phyloP scores from a whole-genome alignment of 768 basidiomycete species.

The Tremella fuciformis region DNA sequence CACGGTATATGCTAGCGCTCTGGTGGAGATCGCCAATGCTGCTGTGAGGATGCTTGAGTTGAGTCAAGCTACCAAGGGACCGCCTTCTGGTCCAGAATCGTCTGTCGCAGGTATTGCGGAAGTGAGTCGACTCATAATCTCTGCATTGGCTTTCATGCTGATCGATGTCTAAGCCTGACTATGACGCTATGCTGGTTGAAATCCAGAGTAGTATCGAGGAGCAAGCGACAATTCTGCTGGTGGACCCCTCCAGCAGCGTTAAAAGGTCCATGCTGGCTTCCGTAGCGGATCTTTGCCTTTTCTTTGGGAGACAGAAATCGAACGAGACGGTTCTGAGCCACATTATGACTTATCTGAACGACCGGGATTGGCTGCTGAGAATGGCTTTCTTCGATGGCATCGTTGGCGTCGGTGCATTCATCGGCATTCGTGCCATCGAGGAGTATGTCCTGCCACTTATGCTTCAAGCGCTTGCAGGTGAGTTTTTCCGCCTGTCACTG shows the following conservation, averaged over 20 bases:
- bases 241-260: conserved; percentile 83
- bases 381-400: conserved; percentile 93
- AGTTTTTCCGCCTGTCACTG: conserved; percentile 26
- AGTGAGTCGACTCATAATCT: conserved; percentile 54
- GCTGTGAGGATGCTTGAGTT: conserved; percentile 87
- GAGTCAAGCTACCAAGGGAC: conserved; percentile 66
- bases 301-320: conserved; percentile 86
- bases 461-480: conserved; percentile 91
- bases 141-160: neutral
- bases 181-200: conserved; percentile 81
- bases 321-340: conserved; percentile 91
- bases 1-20: conserved; percentile 74
- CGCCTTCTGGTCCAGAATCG: conserved; percentile 68
- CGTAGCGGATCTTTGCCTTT: conserved; percentile 84
- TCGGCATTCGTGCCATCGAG: conserved; percentile 84
- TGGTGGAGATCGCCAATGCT: conserved; percentile 79
- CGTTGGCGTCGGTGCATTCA: conserved; percentile 90
- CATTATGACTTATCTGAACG: conserved; percentile 73
- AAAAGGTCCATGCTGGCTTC: conserved; percentile 85
- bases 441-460: conserved; percentile 96
- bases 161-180: conserved; percentile 66
- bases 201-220: conserved; percentile 81
- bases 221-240: conserved; percentile 76
- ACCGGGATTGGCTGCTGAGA: conserved; percentile 86
- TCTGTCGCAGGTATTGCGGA: conserved; percentile 65